These are phyloP conservation scores for Porogramme epimiltina DNA, from an alignment of 1,284 basidiomycete genomes.

Conservation along the genomic window DNA sequence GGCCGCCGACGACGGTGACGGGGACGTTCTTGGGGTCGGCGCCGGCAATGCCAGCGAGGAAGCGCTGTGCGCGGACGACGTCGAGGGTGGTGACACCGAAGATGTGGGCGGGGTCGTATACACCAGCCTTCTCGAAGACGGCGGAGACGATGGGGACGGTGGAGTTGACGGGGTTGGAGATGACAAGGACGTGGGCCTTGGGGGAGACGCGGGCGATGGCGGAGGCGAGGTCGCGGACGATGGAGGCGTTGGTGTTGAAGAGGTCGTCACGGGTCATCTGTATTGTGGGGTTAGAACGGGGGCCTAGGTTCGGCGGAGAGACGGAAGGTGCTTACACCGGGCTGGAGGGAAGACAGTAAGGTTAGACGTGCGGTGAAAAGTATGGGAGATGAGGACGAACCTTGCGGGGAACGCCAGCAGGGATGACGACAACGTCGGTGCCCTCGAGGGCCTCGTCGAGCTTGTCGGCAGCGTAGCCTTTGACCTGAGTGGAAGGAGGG, in stretches of 20 bases:
- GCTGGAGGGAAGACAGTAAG: constrained; percentile 42
- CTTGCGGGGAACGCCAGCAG: constrained; percentile 96
- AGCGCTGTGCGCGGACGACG: constrained; percentile 93
- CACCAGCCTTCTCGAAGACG: constrained; percentile 91
- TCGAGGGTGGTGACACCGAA: constrained; percentile 97
- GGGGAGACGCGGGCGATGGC: constrained; percentile 88
- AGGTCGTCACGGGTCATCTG: constrained; percentile 98
- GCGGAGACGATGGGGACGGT: constrained; percentile 97
- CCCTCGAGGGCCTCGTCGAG: constrained; percentile 87
- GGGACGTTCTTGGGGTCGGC: constrained; percentile 67
- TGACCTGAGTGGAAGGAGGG: constrained; percentile 51
- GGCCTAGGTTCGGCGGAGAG: constrained; percentile 15
- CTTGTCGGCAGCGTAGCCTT: constrained; percentile 81
- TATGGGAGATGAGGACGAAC: constrained; percentile 44
- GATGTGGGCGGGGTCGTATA: constrained; percentile 82
- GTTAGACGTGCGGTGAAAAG: constrained; percentile 17
- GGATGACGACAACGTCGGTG: constrained; percentile 92
- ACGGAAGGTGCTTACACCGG: constrained; percentile 60
- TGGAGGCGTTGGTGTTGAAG: constrained; percentile 97
- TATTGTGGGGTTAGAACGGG: constrained; percentile 29
- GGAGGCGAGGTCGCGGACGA: constrained; percentile 94
- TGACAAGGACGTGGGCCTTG: constrained; percentile 91
- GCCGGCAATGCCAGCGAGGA: constrained; percentile 79
- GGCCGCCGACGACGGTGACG: constrained; percentile 93
- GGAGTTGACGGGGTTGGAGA: constrained; percentile 95